phyloP scores from a whole-genome alignment of 192 early-diverging fungal species.

The Coemansia sp. region DNA sequence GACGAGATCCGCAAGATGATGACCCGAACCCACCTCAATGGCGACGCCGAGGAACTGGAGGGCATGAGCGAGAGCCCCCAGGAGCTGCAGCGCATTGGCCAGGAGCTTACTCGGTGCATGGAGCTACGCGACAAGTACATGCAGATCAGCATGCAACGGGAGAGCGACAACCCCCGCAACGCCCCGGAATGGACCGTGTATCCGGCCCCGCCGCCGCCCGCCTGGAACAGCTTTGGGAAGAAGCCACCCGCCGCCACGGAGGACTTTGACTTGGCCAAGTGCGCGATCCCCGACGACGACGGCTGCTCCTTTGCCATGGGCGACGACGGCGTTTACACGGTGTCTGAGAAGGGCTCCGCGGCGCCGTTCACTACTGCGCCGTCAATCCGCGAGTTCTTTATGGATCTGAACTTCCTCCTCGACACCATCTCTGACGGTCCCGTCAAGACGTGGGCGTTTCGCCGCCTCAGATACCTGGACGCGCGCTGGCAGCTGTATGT shows the following conservation, averaged over 20 bases:
- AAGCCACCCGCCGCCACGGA: neutral
- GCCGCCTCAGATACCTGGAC: constrained; percentile 86
- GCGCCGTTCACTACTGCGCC: constrained; percentile 59
- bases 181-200: constrained; percentile 75
- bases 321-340: constrained; percentile 62
- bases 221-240: constrained; percentile 58
- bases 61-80: constrained; percentile 29
- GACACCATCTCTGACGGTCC: constrained; percentile 82
- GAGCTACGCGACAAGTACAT: constrained; percentile 86
- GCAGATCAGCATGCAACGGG: constrained; percentile 62
- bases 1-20: constrained; percentile 46
- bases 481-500: constrained; percentile 91
- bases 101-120: constrained; percentile 68
- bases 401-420: constrained; percentile 79
- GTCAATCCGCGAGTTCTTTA: constrained; percentile 77
- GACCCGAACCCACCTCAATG: constrained; percentile 20
- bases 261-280: neutral
- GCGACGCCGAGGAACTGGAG: constrained; percentile 13
- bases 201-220: constrained; percentile 75
- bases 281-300: neutral
- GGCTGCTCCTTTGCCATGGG: constrained; percentile 53
- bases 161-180: constrained; percentile 85
- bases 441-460: constrained; percentile 87
- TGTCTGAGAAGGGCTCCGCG: constrained; percentile 29
- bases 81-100: constrained; percentile 36